Evolutionary conservation across 345 rosid species (phyloP).

Genomic region (Excoecaria cochinchinensis): DNA sequence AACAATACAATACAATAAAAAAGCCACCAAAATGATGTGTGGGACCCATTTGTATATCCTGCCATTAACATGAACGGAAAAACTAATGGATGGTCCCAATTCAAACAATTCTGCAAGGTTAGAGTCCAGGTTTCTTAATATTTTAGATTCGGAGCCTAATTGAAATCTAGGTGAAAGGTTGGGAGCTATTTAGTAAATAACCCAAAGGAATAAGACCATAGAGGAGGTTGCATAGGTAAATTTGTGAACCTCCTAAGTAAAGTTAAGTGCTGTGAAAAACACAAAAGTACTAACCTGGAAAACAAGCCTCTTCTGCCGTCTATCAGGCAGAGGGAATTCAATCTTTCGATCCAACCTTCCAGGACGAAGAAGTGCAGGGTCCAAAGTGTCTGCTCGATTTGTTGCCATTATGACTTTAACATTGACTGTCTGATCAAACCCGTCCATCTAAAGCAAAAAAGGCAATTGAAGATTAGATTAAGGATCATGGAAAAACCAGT

Average conservation of each 20-base stretch:
- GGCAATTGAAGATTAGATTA: constrained; percentile 21
- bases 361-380: constrained; percentile 97
- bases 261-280: neutral
- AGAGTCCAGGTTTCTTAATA: no score
- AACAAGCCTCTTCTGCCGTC: constrained; percentile 98
- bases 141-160: no score
- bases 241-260: neutral
- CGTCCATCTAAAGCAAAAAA: constrained; percentile 58
- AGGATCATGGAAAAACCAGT: neutral
- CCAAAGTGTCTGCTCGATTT: constrained; percentile 93
- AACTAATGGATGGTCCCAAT: no score
- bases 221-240: neutral
- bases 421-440: constrained; percentile 95
- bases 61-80: no score
- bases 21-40: no score
- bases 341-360: constrained; percentile 96
- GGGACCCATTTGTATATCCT: no score
- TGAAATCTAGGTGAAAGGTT: no score
- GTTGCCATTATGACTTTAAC: constrained; percentile 99
- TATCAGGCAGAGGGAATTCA: constrained; percentile 93
- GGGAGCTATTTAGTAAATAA: no score
- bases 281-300: constrained; percentile 57
- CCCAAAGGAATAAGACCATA: neutral
- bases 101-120: no score
- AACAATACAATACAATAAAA: no score